phyloP scores from a whole-genome alignment of 2,329 filamentous ascomycete genomes.

The Madurella fahalii region DNA sequence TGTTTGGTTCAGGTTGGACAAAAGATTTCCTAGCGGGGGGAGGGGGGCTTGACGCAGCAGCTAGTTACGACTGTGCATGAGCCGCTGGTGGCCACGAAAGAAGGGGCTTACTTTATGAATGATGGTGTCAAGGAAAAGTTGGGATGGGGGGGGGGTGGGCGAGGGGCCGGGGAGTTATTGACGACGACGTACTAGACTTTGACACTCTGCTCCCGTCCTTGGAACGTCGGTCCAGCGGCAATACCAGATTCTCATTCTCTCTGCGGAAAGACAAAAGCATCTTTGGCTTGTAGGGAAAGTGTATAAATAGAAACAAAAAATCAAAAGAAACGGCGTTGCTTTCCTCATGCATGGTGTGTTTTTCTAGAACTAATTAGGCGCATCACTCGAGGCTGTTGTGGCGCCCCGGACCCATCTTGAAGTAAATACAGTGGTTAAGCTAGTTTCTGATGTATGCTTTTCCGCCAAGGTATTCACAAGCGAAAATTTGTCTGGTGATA shows the following conservation, averaged over 20 bases:
- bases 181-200: slow-evolving; percentile 15
- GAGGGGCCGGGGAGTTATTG: background rate
- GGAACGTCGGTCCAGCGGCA: slow-evolving; percentile 8
- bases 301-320: slow-evolving; percentile 20
- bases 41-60: slow-evolving; percentile 1
- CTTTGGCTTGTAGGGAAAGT: slow-evolving; percentile 16
- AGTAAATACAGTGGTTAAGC: too few relatives aligned
- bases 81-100: slow-evolving; percentile 2
- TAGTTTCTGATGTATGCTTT: too few relatives aligned
- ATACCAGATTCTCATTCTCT: slow-evolving; percentile 4
- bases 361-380: too few relatives aligned
- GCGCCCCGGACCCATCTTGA: too few relatives aligned
- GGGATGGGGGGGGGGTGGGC: slow-evolving; percentile 2
- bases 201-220: slow-evolving; percentile 17
- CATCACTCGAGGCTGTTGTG: too few relatives aligned
- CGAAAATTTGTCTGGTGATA: too few relatives aligned
- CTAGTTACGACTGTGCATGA: slow-evolving; percentile 5
- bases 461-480: too few relatives aligned
- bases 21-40: background rate
- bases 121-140: slow-evolving; percentile 11
- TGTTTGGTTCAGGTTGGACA: slow-evolving; percentile 5
- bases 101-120: slow-evolving; percentile 13
- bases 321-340: slow-evolving; percentile 9
- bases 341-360: background rate
- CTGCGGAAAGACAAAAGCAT: slow-evolving; percentile 21